Evolutionary conservation across 78 protist genomes (phyloP).

Genomic region (Acrasis kona): DNA sequence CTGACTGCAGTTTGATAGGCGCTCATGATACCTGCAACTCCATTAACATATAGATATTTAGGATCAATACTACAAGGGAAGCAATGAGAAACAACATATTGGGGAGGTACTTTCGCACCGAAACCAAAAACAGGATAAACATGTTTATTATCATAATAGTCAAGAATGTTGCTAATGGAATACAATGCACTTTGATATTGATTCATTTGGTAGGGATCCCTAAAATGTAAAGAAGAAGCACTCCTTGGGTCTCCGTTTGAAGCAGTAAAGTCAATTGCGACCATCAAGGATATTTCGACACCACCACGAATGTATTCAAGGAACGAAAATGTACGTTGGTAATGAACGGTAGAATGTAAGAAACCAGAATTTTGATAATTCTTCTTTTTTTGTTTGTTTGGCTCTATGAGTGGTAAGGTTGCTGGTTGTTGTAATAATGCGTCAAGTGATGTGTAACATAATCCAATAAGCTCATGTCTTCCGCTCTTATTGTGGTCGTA

Average conservation of each 20-base stretch:
- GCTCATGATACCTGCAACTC: constrained; percentile 8
- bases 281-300: constrained; percentile 34
- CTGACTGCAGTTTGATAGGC: constrained; percentile 2
- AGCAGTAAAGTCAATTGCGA: constrained; percentile 77
- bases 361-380: background rate
- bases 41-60: constrained; percentile 1
- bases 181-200: constrained; percentile 43
- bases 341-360: background rate
- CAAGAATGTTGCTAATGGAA: constrained; percentile 28
- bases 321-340: constrained; percentile 26
- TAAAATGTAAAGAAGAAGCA: constrained; percentile 43
- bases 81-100: background rate
- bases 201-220: background rate
- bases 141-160: constrained; percentile 52
- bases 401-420: background rate
- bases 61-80: background rate
- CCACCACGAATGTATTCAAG: constrained; percentile 63
- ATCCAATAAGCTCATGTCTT: too few relatives aligned
- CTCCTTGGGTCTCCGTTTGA: constrained; percentile 36
- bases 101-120: background rate
- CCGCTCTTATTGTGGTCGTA: too few relatives aligned
- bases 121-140: constrained; percentile 36
- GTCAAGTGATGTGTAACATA: too few relatives aligned
- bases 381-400: background rate
- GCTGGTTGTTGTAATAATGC: too few relatives aligned